A percentile compares a stretch with the other conserved stretches of the same genome.
Conservation (phyloP, 257 asterid genomes). For the Buddleja alternifolia region DNA sequence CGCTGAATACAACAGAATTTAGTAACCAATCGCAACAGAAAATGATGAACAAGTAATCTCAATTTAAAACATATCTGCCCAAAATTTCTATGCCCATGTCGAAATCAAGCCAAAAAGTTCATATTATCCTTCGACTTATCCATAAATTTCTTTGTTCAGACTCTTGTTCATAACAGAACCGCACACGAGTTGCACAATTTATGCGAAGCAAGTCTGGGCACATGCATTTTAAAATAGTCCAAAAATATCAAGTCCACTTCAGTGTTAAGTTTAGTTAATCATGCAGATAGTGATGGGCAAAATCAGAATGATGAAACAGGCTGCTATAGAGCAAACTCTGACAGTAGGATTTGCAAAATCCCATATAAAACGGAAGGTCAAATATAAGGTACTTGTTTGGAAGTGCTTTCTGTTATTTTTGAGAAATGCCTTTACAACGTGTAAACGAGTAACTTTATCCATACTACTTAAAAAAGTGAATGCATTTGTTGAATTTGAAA, state of each 20-base stretch:
- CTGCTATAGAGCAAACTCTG: not conserved
- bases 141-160: not conserved
- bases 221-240: not conserved
- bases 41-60: not conserved
- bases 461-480: not conserved
- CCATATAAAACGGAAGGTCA: not conserved
- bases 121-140: not conserved
- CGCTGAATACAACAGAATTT: not conserved
- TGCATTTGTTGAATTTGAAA: not conserved
- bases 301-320: constrained; percentile 9
- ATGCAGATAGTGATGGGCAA: not conserved
- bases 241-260: not conserved
- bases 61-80: not conserved
- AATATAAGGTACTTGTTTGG: constrained; percentile 3
- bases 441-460: not conserved
- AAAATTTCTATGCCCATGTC: not conserved
- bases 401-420: constrained; percentile 4
- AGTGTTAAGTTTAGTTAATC: not conserved
- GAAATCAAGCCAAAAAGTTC: constrained; percentile 8
- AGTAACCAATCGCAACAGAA: not conserved
- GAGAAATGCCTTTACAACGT: constrained; percentile 1
- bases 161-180: not conserved
- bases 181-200: not conserved
- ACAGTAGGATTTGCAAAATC: not conserved
- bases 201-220: not conserved